Evolutionary conservation across 1,284 basidiomycete species (phyloP), one percentile per base, ranked within the genome.

Genomic region (Gymnopus androsaceus): DNA sequence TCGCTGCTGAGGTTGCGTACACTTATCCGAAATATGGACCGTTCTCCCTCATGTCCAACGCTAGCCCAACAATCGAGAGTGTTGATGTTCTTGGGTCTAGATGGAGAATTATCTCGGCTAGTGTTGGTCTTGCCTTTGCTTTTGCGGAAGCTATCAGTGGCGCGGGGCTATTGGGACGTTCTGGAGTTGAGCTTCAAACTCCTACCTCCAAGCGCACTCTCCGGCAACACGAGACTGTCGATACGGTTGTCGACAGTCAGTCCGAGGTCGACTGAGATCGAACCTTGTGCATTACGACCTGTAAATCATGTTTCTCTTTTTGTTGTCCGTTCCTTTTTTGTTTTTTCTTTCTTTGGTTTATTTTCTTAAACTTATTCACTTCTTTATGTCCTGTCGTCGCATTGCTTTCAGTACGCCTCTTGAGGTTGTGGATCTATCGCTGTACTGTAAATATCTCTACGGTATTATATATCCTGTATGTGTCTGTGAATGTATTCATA

Each of bases 1-100:
- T 87, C 33, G 85, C 83, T 19, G 77, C 75, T 2, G 80, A 84
- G 44, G 70, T 77, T 21, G 80, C 74, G 4, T 85, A 85, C 58
- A 81, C 83, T 1, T 80, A 75, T 56, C 48, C 61, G 51, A 55
- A 64, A 14, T 31, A 72, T 50, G 46, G 69, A 59, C 14, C 56
- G 46, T 60, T 61, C 19, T 46, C 54, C 8, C 59, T 62, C 27
- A 52, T 74, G 36, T 63, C 64, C 28, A 67, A 69, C 44, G 61
- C 21, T 1, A 37, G 25, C 25, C 23, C 40, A 23, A 50, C 38
- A 46, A 58, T 59, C 44, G 56, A 61, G 15, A 61, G 64, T 9
- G 58, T 80, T 41, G 83, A 85, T 60, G 75, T 84, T 2, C 63
- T 87, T 12, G 83, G 82, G 3, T 66, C 70, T 33, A 70, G 75